Conservation (phyloP, 139 green algal genomes). For the Coelastrella sp. region DNA sequence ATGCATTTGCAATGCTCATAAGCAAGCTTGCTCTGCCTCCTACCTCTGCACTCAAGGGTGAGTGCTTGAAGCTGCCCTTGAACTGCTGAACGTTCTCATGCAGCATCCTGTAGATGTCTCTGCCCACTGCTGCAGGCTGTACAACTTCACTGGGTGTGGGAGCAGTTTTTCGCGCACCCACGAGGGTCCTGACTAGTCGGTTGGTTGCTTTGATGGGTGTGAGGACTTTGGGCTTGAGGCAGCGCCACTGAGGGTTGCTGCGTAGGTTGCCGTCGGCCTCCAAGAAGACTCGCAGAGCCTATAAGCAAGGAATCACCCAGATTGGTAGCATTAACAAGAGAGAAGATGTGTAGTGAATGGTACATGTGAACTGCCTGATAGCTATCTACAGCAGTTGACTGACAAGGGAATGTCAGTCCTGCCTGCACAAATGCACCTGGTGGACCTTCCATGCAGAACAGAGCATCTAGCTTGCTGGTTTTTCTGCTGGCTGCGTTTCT, state of each 20-base stretch:
- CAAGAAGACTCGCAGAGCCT: constrained; percentile 46
- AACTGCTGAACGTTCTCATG: constrained; percentile 37
- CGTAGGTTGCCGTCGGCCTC: constrained; percentile 45
- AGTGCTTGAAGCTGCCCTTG: constrained; percentile 24
- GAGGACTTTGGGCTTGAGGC: constrained; percentile 34
- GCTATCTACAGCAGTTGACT: no score
- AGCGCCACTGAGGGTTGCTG: constrained; percentile 41
- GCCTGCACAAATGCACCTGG: no score
- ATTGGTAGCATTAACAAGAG: background rate
- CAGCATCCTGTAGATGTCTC: constrained; percentile 51
- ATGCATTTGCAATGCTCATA: no score
- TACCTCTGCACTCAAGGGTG: constrained; percentile 32
- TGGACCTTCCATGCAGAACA: no score
- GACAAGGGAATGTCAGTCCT: no score
- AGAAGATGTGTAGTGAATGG: background rate
- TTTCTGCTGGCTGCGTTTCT: no score
- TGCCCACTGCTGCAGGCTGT: constrained; percentile 8
- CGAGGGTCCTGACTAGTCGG: constrained; percentile 26
- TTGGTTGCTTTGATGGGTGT: constrained; percentile 39
- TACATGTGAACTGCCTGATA: no score
- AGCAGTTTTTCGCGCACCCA: constrained; percentile 26
- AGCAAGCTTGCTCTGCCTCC: no score
- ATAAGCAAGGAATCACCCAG: background rate
- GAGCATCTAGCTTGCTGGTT: no score
- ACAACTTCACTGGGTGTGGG: constrained; percentile 47